A percentile compares a stretch with the other conserved stretches of the same genome.
These are phyloP conservation scores for Pyracantha coccinea DNA, from an alignment of 331 rosid species.

Conservation along the genomic window DNA sequence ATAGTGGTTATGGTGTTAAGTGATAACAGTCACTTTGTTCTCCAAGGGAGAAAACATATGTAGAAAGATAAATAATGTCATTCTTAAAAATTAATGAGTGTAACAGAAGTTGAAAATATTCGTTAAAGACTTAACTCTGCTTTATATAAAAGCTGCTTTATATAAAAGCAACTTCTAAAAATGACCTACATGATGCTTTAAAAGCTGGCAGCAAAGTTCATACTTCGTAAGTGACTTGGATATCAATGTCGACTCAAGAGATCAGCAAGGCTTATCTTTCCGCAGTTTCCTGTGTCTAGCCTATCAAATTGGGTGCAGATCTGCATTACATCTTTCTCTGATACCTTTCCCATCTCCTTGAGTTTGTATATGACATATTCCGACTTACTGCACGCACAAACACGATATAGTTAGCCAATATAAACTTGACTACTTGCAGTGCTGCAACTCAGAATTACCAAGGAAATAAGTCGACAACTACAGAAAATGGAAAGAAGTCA, in stretches of 20 bases:
- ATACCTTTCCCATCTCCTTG: constrained; percentile 87
- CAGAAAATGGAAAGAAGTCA: background rate
- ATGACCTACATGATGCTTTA: too few relatives aligned
- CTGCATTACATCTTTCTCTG: constrained; percentile 75
- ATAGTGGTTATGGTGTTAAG: too few relatives aligned
- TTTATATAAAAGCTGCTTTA: too few relatives aligned
- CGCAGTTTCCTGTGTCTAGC: constrained; percentile 70
- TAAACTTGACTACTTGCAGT: background rate
- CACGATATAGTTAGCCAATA: constrained; percentile 6
- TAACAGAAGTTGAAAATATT: too few relatives aligned
- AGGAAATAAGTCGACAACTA: background rate
- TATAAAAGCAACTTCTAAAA: too few relatives aligned
- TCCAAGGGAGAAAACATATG: too few relatives aligned
- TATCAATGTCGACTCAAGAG: constrained; percentile 45
- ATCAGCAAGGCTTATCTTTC: constrained; percentile 80
- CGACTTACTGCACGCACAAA: constrained; percentile 56
- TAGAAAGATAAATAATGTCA: too few relatives aligned
- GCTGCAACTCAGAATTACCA: background rate
- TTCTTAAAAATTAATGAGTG: too few relatives aligned
- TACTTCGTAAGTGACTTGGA: background rate
- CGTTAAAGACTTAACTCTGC: too few relatives aligned
- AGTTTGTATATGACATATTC: constrained; percentile 95
- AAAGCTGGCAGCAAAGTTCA: background rate
- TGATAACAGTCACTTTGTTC: too few relatives aligned
- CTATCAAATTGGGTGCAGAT: constrained; percentile 68